These are phyloP conservation scores for Monotropa hypopitys DNA, from an alignment of 179 eudicot genomes.

Conservation along the genomic window DNA sequence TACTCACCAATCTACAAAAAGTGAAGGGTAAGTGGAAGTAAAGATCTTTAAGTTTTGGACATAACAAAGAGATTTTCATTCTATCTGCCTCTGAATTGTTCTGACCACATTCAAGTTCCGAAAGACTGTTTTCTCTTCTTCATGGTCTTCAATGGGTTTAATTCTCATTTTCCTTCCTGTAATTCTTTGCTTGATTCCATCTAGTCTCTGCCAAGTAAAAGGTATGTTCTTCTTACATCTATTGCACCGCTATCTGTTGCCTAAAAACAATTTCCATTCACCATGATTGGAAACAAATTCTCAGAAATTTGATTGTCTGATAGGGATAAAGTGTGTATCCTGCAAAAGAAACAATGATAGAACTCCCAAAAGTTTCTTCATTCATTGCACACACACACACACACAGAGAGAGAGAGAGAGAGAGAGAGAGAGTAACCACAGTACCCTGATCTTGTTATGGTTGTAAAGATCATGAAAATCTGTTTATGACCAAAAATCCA, in stretches of 20 bases:
- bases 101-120: conserved; percentile 6
- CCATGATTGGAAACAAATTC: background rate
- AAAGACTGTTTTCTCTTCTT: conserved; percentile 9
- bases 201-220: conserved; percentile 44
- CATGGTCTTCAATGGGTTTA: conserved; percentile 41
- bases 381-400: background rate
- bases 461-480: background rate
- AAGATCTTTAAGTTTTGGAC: background rate
- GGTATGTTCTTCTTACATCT: conserved; percentile 34
- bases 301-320: background rate
- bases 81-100: conserved; percentile 11
- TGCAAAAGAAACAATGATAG: background rate
- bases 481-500: background rate
- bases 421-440: background rate
- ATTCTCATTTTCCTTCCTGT: conserved; percentile 16
- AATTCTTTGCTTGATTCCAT: conserved; percentile 29
- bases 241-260: background rate
- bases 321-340: background rate
- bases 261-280: background rate
- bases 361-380: background rate
- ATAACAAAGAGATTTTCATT: conserved; percentile 6
- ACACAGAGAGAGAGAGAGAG: background rate
- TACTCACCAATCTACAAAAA: conserved; percentile 15
- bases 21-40: conserved; percentile 17
- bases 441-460: background rate